phyloP scores from a whole-genome alignment of 129 eudicot species.

The Chrysanthemum lavandulifolium region DNA sequence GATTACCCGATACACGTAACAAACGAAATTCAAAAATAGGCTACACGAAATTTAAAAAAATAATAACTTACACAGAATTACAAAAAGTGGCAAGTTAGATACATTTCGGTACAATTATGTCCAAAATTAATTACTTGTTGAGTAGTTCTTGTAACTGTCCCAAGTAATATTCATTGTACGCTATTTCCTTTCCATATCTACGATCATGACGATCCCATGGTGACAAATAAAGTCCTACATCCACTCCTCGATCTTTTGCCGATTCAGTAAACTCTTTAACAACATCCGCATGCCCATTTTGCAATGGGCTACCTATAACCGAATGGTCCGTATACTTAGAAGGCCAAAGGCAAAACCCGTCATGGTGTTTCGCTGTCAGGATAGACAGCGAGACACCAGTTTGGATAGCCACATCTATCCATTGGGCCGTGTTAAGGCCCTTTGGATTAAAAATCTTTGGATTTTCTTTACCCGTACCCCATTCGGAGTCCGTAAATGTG shows the following conservation, averaged over 20 bases:
- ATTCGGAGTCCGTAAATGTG: conserved; percentile 79
- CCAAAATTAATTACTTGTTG: conserved; percentile 37
- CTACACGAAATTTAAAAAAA: no score
- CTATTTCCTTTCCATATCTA: conserved; percentile 58
- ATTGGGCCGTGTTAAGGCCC: conserved; percentile 63
- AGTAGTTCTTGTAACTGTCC: conserved; percentile 91
- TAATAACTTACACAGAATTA: not conserved
- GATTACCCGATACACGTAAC: no score
- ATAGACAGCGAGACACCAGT: conserved; percentile 70
- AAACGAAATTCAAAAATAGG: no score
- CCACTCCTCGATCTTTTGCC: conserved; percentile 59
- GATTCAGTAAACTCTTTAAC: conserved; percentile 55
- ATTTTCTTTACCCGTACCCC: conserved; percentile 85
- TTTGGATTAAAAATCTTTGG: conserved; percentile 71
- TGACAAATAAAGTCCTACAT: conserved; percentile 71
- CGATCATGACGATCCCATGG: conserved; percentile 94
- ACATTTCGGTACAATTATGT: not conserved
- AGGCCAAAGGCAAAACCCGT: conserved; percentile 96
- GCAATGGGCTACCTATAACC: conserved; percentile 65
- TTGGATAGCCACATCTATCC: conserved; percentile 63
- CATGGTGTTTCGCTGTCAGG: conserved; percentile 89
- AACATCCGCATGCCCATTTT: conserved; percentile 74
- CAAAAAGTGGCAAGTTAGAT: not conserved
- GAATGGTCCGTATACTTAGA: conserved; percentile 86
- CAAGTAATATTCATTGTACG: conserved; percentile 79